Evolutionary conservation across 2,329 filamentous ascomycete species (phyloP).

Genomic region (Coniochaeta sp.): DNA sequence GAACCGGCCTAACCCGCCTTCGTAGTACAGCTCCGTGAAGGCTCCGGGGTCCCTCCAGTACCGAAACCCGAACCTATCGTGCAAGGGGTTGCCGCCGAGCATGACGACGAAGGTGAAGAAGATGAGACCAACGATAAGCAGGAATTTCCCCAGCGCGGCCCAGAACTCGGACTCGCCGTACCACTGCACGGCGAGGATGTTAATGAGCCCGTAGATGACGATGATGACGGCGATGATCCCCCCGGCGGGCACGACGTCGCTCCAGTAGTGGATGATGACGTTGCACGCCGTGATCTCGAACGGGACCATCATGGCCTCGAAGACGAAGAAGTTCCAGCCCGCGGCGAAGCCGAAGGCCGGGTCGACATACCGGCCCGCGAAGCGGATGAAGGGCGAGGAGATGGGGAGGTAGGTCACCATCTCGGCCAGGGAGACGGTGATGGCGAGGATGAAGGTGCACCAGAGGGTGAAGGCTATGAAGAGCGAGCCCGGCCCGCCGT

Average conservation of each 20-base stretch:
- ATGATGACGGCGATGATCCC: slow-evolving; percentile 54
- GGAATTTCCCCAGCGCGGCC: slow-evolving; percentile 63
- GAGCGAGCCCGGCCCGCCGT: slow-evolving; percentile 52
- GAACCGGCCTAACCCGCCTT: slow-evolving; percentile 62
- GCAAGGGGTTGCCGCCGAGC: slow-evolving; percentile 71
- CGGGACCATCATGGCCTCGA: slow-evolving; percentile 60
- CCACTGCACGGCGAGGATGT: slow-evolving; percentile 65
- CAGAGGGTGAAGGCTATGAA: slow-evolving; percentile 55
- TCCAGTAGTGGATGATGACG: slow-evolving; percentile 58
- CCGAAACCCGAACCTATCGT: slow-evolving; percentile 66
- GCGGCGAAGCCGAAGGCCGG: slow-evolving; percentile 67
- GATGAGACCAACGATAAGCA: slow-evolving; percentile 65
- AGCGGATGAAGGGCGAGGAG: slow-evolving; percentile 71
- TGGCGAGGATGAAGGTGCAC: slow-evolving; percentile 53
- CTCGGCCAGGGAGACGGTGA: slow-evolving; percentile 60
- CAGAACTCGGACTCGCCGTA: slow-evolving; percentile 75
- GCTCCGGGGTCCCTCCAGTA: slow-evolving; percentile 63
- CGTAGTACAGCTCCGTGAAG: slow-evolving; percentile 59
- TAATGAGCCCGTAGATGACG: slow-evolving; percentile 50
- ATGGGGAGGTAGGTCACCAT: slow-evolving; percentile 74
- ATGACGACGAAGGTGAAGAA: slow-evolving; percentile 76
- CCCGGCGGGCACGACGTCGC: slow-evolving; percentile 43
- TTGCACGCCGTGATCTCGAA: slow-evolving; percentile 63
- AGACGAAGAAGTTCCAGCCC: slow-evolving; percentile 70
- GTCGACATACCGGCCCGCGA: slow-evolving; percentile 68